phyloP scores from a whole-genome alignment of 441 rosid species.

The Pelargonium myrrhifolium region DNA sequence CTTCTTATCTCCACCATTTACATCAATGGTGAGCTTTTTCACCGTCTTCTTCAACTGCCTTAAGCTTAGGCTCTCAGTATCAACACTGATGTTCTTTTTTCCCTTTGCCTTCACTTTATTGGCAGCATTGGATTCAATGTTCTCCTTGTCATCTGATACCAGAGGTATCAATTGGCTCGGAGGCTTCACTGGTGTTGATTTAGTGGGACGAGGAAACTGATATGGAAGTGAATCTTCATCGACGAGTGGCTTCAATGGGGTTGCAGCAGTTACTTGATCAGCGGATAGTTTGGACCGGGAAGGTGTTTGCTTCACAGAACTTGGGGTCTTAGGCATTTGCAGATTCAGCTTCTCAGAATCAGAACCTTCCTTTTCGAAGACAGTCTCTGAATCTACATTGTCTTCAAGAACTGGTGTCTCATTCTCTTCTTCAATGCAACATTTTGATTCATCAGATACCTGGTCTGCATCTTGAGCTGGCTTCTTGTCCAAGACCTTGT shows the following conservation, averaged over 20 bases:
- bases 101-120: constrained; percentile 13
- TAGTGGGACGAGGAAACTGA: constrained; percentile 34
- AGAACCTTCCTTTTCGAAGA: not conserved
- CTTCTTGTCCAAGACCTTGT: no score
- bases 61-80: not conserved
- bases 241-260: constrained; percentile 18
- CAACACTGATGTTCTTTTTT: constrained; percentile 22
- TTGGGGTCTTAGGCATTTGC: constrained; percentile 14
- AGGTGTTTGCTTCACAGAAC: not conserved
- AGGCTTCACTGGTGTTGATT: constrained; percentile 19
- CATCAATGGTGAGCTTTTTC: not conserved
- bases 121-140: constrained; percentile 17
- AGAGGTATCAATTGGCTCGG: constrained; percentile 12
- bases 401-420: no score
- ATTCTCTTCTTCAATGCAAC: no score
- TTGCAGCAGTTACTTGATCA: not conserved
- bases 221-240: constrained; percentile 24
- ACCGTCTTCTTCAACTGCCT: not conserved
- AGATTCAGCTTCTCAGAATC: constrained; percentile 5
- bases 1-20: constrained; percentile 13
- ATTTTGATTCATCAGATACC: no score
- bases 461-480: no score
- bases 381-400: not conserved
- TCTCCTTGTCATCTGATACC: constrained; percentile 30
- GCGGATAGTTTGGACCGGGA: no score